Conservation (phyloP, 345 rosid genomes). For the Linum trigynum region DNA sequence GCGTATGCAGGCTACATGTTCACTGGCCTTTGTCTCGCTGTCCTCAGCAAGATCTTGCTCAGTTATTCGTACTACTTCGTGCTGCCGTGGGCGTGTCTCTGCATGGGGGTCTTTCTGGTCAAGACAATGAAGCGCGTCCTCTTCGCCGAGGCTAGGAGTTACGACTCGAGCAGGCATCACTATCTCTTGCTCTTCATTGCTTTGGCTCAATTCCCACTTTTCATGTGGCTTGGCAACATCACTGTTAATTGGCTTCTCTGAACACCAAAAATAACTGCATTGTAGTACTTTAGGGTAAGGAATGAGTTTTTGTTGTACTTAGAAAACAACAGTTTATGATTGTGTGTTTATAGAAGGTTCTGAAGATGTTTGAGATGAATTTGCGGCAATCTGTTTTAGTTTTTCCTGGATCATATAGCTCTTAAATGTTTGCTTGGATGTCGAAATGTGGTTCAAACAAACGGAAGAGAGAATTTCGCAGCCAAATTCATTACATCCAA, state of each 20-base stretch:
- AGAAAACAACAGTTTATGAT: conserved; percentile 16
- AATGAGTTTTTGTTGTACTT: conserved; percentile 10
- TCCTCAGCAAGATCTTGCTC: conserved; percentile 60
- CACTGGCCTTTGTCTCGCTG: conserved; percentile 61
- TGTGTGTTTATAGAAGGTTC: neutral
- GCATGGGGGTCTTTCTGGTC: conserved; percentile 81
- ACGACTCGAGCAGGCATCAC: conserved; percentile 85
- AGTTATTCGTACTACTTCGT: conserved; percentile 64
- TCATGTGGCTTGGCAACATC: conserved; percentile 88
- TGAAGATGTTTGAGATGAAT: neutral
- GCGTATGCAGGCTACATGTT: conserved; percentile 88
- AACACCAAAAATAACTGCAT: conserved; percentile 9
- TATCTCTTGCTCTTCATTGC: conserved; percentile 78
- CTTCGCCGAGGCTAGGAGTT: conserved; percentile 72
- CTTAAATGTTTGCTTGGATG: neutral
- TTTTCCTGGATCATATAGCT: neutral
- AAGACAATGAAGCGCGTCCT: conserved; percentile 95
- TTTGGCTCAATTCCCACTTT: conserved; percentile 76
- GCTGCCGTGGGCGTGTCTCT: conserved; percentile 77
- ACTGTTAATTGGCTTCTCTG: conserved; percentile 77
- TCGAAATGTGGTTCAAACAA: too few relatives aligned
- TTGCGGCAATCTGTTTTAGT: neutral
- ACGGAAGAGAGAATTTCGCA: neutral
- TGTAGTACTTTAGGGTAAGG: neutral
- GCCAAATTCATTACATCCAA: conserved; percentile 11